Percentiles rank a stretch among this genome's conserved stretches.
These are phyloP conservation scores for Exidia glandulosa DNA, from an alignment of 768 basidiomycete genomes.

Conservation along the genomic window DNA sequence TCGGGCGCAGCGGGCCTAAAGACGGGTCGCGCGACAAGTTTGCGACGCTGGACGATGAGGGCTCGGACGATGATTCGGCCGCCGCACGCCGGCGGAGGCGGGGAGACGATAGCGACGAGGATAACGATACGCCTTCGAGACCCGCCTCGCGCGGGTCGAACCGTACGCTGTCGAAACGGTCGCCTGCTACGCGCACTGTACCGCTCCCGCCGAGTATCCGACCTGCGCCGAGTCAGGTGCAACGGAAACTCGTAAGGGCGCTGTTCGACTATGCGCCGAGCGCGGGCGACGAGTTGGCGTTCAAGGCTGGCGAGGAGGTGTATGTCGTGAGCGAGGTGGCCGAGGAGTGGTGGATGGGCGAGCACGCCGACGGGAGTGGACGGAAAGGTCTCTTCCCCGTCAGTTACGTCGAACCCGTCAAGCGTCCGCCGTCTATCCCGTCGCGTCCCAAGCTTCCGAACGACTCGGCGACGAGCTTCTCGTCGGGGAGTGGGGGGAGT, in stretches of 20 bases:
- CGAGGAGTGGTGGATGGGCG: slow-evolving; percentile 89
- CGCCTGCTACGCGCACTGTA: background rate
- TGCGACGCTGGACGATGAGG: slow-evolving; percentile 40
- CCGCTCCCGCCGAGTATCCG: slow-evolving; percentile 1
- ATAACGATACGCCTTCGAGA: slow-evolving; percentile 5
- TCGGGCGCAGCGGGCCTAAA: slow-evolving; percentile 23
- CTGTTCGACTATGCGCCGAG: slow-evolving; percentile 66
- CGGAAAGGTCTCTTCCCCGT: slow-evolving; percentile 73
- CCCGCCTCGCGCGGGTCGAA: slow-evolving; percentile 8
- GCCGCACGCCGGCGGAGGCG: no score
- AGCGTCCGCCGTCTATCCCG: slow-evolving; percentile 22
- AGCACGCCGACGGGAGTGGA: slow-evolving; percentile 35
- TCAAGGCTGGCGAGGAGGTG: slow-evolving; percentile 67
- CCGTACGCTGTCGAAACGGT: slow-evolving; percentile 13
- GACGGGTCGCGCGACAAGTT: slow-evolving; percentile 34
- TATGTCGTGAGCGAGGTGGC: slow-evolving; percentile 68
- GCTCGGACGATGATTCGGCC: slow-evolving; percentile 15
- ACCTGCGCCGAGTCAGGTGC: slow-evolving; percentile 9
- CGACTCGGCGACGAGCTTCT: background rate
- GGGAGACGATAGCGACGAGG: slow-evolving; percentile 14
- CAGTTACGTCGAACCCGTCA: slow-evolving; percentile 49
- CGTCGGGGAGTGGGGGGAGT: slow-evolving; percentile 10
- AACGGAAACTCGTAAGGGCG: slow-evolving; percentile 44
- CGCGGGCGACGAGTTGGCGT: slow-evolving; percentile 59
- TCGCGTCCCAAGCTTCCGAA: slow-evolving; percentile 9